A percentile compares a stretch with the other conserved stretches of the same genome.
Evolutionary conservation across 768 basidiomycete species (phyloP).

Genomic region (Pleurotus tuoliensis): DNA sequence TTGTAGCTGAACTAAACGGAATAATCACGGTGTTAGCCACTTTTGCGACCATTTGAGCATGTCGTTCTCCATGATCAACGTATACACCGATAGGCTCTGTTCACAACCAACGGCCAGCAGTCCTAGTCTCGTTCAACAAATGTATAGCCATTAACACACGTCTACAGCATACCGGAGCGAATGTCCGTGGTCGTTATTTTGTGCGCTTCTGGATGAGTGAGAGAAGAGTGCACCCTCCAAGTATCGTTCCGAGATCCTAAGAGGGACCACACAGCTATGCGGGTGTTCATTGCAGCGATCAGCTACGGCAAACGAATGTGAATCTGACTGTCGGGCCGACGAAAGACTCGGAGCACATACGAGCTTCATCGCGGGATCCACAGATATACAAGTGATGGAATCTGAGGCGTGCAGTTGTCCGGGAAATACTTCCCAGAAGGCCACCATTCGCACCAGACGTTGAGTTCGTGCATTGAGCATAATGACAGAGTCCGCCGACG

Average conservation of each 20-base stretch:
- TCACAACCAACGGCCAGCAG: slow-evolving; percentile 68
- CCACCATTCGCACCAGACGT: slow-evolving; percentile 61
- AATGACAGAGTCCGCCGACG: slow-evolving; percentile 66
- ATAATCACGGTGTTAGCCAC: slow-evolving; percentile 61
- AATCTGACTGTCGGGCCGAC: slow-evolving; percentile 8
- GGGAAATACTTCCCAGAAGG: slow-evolving; percentile 81
- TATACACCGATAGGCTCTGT: slow-evolving; percentile 65
- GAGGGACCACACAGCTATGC: slow-evolving; percentile 77
- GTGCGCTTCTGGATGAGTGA: slow-evolving; percentile 55
- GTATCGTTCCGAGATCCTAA: slow-evolving; percentile 58
- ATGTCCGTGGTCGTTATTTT: slow-evolving; percentile 63
- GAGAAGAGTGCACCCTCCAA: slow-evolving; percentile 82
- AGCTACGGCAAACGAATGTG: slow-evolving; percentile 42
- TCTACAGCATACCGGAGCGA: slow-evolving; percentile 55
- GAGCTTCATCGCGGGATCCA: slow-evolving; percentile 78
- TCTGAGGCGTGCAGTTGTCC: slow-evolving; percentile 38
- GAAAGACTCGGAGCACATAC: slow-evolving; percentile 42
- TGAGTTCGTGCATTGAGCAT: slow-evolving; percentile 70
- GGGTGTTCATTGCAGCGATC: slow-evolving; percentile 63
- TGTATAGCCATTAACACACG: slow-evolving; percentile 5
- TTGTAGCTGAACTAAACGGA: background rate
- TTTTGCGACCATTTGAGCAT: slow-evolving; percentile 80
- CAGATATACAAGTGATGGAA: slow-evolving; percentile 55
- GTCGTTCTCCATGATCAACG: slow-evolving; percentile 75
- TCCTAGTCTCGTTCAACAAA: slow-evolving; percentile 44